These are phyloP conservation scores for Stentor coeruleus DNA, from an alignment of 73 alveolate species.

Conservation along the genomic window DNA sequence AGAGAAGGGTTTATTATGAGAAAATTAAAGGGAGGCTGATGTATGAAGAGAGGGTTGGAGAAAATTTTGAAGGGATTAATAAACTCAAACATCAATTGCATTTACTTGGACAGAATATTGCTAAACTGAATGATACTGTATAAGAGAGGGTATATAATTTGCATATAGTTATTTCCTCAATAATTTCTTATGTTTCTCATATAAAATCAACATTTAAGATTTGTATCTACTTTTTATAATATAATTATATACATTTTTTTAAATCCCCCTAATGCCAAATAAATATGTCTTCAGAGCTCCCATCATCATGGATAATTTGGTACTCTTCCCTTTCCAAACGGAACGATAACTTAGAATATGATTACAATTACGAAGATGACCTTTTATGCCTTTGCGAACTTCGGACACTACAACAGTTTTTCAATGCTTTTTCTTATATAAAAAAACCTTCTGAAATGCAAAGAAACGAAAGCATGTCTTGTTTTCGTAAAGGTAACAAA, in stretches of 20 bases:
- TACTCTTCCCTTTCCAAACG: background rate
- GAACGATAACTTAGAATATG: no score
- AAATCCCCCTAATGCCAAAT: no score
- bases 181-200: no score
- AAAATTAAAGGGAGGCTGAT: background rate
- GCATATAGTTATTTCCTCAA: background rate
- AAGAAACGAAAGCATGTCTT: background rate
- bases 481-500: background rate
- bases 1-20: background rate
- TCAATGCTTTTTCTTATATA: background rate
- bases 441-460: background rate
- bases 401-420: background rate
- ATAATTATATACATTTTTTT: no score
- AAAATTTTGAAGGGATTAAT: background rate
- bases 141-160: background rate
- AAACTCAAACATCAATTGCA: background rate
- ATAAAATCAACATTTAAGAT: no score
- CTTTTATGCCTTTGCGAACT: background rate
- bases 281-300: background rate
- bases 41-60: background rate
- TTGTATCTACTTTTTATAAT: no score
- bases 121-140: background rate
- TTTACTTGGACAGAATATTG: background rate
- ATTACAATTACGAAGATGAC: background rate
- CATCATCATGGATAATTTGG: background rate